Conservation (phyloP, 805 yeast species). For the Sungouiozyma ichnusensis region DNA sequence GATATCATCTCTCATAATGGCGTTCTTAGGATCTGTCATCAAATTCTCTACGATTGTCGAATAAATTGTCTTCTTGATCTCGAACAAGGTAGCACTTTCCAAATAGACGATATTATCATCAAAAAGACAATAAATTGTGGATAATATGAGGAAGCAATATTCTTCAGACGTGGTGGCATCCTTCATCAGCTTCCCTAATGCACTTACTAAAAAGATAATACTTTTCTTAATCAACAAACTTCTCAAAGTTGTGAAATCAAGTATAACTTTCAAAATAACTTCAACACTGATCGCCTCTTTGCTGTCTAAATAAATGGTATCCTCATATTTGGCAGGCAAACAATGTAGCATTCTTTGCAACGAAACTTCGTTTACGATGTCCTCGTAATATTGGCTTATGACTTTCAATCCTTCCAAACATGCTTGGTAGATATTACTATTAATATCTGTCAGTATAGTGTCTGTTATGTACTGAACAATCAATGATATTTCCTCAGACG, state of each 20-base stretch:
- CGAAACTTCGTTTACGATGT: slow-evolving; percentile 39
- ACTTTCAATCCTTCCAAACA: slow-evolving; percentile 47
- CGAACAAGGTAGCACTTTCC: slow-evolving; percentile 8
- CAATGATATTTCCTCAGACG: slow-evolving; percentile 45
- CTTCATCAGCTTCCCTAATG: slow-evolving; percentile 9
- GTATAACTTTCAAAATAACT: slow-evolving; percentile 27
- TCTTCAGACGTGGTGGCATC: slow-evolving; percentile 8
- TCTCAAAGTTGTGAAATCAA: slow-evolving; percentile 27
- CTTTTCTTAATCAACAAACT: slow-evolving; percentile 23
- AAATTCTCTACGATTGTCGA: slow-evolving; percentile 10
- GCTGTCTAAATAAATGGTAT: slow-evolving; percentile 18
- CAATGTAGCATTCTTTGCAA: slow-evolving; percentile 42
- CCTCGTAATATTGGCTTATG: slow-evolving; percentile 20
- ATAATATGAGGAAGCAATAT: slow-evolving; percentile 20
- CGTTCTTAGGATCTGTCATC: slow-evolving; percentile 1
- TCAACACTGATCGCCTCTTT: slow-evolving; percentile 24
- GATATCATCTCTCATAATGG: slow-evolving; percentile 17
- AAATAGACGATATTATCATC: slow-evolving; percentile 15
- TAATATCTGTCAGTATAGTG: slow-evolving; percentile 41
- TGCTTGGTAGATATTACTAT: slow-evolving; percentile 42
- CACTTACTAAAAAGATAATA: slow-evolving; percentile 14
- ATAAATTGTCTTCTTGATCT: slow-evolving; percentile 15
- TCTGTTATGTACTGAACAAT: slow-evolving; percentile 59
- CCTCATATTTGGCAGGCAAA: slow-evolving; percentile 37
- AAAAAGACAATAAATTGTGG: slow-evolving; percentile 20